Evolutionary conservation across 768 basidiomycete species (phyloP).

Genomic region (Termitomyces sp.): DNA sequence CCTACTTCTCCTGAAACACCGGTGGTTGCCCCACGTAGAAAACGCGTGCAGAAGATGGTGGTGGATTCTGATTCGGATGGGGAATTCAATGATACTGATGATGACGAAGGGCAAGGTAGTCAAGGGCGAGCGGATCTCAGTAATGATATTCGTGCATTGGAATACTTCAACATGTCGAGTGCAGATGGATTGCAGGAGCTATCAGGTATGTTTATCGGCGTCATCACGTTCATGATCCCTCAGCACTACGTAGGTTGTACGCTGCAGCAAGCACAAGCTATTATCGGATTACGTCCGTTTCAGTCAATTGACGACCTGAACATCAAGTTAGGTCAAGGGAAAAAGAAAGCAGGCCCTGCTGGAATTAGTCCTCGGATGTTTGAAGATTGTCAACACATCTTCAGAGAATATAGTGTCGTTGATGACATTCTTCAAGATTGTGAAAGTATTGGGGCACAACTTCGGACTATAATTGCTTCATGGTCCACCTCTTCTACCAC

Average conservation of each 20-base stretch:
- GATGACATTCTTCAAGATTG: conserved; percentile 87
- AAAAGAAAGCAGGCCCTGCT: conserved; percentile 75
- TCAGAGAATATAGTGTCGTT: conserved; percentile 81
- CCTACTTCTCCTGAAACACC: conserved; percentile 28
- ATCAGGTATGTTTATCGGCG: conserved; percentile 47
- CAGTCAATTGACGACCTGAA: conserved; percentile 69
- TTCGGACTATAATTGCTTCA: conserved; percentile 69
- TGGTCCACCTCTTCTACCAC: conserved; percentile 51
- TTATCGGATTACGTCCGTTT: conserved; percentile 80
- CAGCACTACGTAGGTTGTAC: conserved; percentile 56
- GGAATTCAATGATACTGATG: conserved; percentile 45
- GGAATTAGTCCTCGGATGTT: conserved; percentile 90
- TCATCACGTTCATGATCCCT: background rate
- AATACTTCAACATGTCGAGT: conserved; percentile 64
- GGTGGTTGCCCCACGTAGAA: conserved; percentile 40
- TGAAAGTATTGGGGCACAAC: conserved; percentile 74
- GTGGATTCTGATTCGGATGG: conserved; percentile 64
- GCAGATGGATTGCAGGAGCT: conserved; percentile 67
- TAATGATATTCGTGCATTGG: conserved; percentile 48
- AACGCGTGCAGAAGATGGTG: conserved; percentile 55
- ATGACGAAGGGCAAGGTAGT: conserved; percentile 30
- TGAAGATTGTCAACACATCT: conserved; percentile 83
- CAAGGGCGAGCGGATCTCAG: conserved; percentile 27
- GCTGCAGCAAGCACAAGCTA: conserved; percentile 71
- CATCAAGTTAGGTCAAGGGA: conserved; percentile 74